Conservation (phyloP, 2,329 filamentous ascomycete species). For the Talaromyces sp. region DNA sequence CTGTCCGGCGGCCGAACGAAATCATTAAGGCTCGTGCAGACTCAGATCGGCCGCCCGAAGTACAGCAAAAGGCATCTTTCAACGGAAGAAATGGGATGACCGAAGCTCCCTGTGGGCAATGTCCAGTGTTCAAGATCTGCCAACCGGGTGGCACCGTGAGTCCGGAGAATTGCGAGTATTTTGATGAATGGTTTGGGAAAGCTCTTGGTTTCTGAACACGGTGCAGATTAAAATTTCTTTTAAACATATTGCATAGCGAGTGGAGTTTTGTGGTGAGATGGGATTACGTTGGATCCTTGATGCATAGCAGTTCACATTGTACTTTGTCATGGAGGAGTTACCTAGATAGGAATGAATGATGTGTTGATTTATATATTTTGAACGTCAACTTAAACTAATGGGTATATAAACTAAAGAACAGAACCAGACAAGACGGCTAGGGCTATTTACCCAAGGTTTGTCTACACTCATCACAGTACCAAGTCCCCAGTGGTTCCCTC, state of each 20-base stretch:
- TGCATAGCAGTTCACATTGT: conserved; percentile 1
- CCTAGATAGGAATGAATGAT: conserved; percentile 1
- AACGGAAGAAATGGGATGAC: conserved; percentile 70
- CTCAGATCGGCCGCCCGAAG: conserved; percentile 14
- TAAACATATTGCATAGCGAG: conserved; percentile 4
- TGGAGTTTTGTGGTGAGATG: conserved; percentile 5
- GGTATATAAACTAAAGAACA: conserved; percentile 6
- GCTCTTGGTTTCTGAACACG: conserved; percentile 34
- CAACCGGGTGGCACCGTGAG: conserved; percentile 87
- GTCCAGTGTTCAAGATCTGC: conserved; percentile 90
- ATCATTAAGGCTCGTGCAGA: conserved; percentile 23
- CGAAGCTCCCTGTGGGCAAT: conserved; percentile 84
- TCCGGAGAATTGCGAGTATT: conserved; percentile 87
- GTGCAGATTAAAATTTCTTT: not conserved
- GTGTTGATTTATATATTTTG: not conserved
- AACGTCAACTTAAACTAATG: not conserved
- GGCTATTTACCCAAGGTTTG: conserved; percentile 37
- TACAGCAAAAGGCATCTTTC: conserved; percentile 32
- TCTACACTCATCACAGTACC: conserved; percentile 55
- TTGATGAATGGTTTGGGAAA: conserved; percentile 71
- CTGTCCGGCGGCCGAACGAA: conserved; percentile 39
- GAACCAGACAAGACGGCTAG: not conserved
- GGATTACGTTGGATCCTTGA: not conserved
- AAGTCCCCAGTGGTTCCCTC: conserved; percentile 57
- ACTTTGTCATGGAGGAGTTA: not conserved